phyloP scores from a whole-genome alignment of 2,329 filamentous ascomycete species.

The Aureobasidium leucospermi region DNA sequence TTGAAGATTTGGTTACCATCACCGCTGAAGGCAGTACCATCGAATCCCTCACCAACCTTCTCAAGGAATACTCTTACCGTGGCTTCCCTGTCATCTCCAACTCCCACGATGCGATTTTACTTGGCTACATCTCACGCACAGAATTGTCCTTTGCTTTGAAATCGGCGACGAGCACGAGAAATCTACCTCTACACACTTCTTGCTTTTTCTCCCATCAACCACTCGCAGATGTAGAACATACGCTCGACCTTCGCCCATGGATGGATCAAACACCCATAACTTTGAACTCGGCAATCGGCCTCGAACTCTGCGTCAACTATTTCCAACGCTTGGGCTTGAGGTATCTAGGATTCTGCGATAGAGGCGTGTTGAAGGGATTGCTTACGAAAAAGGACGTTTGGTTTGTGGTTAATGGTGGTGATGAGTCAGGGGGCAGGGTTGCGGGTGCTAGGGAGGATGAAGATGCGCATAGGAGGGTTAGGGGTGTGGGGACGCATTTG shows the following conservation, averaged over 20 bases:
- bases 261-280: slow-evolving; percentile 99
- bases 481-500: slow-evolving; percentile 24
- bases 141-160: slow-evolving; percentile 79
- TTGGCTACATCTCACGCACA: slow-evolving; percentile 90
- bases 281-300: slow-evolving; percentile 59
- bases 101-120: slow-evolving; percentile 65
- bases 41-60: slow-evolving; percentile 60
- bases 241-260: slow-evolving; percentile 87
- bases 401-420: slow-evolving; percentile 78
- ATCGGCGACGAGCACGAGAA: slow-evolving; percentile 48
- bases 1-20: slow-evolving; percentile 84
- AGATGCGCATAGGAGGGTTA: slow-evolving; percentile 20
- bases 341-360: slow-evolving; percentile 81
- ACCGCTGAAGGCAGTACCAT: slow-evolving; percentile 75
- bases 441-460: slow-evolving; percentile 9
- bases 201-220: slow-evolving; percentile 80
- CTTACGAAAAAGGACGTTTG: slow-evolving; percentile 97
- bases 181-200: slow-evolving; percentile 63
- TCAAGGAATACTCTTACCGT: slow-evolving; percentile 69
- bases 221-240: slow-evolving; percentile 66
- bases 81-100: slow-evolving; percentile 88
- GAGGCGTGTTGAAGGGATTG: slow-evolving; percentile 72
- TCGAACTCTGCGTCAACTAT: slow-evolving; percentile 83
- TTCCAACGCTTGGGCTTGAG: slow-evolving; percentile 90
- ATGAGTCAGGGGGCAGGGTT: slow-evolving; percentile 39